Percentiles rank a stretch among this genome's conserved stretches.
Evolutionary conservation across 1,284 basidiomycete species (phyloP).

Genomic region (Anthracocystis panici-leucophaei): DNA sequence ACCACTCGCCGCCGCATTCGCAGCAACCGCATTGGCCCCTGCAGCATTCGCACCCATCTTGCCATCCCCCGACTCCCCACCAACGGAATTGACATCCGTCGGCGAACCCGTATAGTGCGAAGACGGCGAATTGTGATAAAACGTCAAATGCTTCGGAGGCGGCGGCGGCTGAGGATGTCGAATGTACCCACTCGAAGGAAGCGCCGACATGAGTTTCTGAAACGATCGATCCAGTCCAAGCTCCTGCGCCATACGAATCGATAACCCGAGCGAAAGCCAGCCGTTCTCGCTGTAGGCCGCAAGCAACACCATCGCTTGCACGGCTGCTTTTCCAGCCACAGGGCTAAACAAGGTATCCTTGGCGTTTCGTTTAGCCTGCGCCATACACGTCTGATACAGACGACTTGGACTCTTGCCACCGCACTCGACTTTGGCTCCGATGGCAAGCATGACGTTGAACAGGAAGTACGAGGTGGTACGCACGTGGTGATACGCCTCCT

Average conservation of each 20-base stretch:
- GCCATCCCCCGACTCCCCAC: constrained; percentile 27
- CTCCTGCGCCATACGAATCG: constrained; percentile 92
- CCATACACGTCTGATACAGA: constrained; percentile 88
- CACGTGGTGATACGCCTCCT: constrained; percentile 74
- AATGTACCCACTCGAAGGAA: constrained; percentile 29
- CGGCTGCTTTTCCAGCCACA: constrained; percentile 90
- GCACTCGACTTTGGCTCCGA: constrained; percentile 88
- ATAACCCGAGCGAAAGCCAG: constrained; percentile 91
- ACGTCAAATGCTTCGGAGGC: constrained; percentile 38
- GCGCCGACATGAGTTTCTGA: constrained; percentile 78
- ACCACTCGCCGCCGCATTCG: constrained; percentile 19
- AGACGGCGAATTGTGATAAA: constrained; percentile 71
- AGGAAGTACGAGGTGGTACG: constrained; percentile 92
- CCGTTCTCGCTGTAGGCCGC: constrained; percentile 94
- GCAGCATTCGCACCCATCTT: constrained; percentile 21
- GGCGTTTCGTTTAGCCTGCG: constrained; percentile 93
- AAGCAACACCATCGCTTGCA: constrained; percentile 90
- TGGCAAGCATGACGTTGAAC: constrained; percentile 87
- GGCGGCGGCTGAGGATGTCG: constrained; percentile 28
- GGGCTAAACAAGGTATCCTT: constrained; percentile 90
- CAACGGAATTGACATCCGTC: constrained; percentile 31
- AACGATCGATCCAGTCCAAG: constrained; percentile 88
- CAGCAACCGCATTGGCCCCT: constrained; percentile 25
- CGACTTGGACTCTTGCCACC: constrained; percentile 84
- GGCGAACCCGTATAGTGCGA: constrained; percentile 73